These are phyloP conservation scores for Alloascoidea africana DNA, from an alignment of 805 yeast species.

Conservation along the genomic window DNA sequence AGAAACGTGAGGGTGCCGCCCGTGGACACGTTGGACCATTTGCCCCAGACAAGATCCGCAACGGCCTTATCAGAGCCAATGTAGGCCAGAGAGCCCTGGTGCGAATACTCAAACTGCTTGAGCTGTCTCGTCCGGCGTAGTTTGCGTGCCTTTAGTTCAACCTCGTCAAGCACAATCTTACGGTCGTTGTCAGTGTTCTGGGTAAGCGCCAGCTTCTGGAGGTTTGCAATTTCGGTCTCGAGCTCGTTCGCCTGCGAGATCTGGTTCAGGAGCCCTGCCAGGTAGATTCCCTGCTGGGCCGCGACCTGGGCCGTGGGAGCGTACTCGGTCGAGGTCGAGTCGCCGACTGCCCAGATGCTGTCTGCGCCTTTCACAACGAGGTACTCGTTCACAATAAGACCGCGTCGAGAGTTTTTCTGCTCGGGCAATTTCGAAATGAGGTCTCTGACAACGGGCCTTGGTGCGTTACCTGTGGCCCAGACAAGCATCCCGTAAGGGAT, in stretches of 20 bases:
- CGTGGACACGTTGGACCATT: conserved; percentile 63
- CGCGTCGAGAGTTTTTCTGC: conserved; percentile 80
- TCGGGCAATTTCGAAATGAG: conserved; percentile 56
- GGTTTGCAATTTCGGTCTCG: conserved; percentile 21
- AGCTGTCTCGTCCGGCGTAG: conserved; percentile 20
- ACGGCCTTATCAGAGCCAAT: conserved; percentile 86
- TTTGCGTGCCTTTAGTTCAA: conserved; percentile 27
- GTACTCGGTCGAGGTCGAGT: conserved; percentile 77
- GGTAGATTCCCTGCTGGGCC: conserved; percentile 78
- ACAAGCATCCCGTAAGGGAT: conserved; percentile 87
- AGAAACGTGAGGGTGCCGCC: conserved; percentile 82
- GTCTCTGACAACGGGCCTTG: conserved; percentile 57
- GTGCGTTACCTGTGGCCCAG: conserved; percentile 97
- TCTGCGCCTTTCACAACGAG: conserved; percentile 70
- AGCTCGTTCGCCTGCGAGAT: conserved; percentile 19
- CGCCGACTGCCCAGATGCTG: conserved; percentile 84
- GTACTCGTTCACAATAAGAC: conserved; percentile 72
- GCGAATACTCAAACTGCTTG: conserved; percentile 60
- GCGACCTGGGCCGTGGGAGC: conserved; percentile 99
- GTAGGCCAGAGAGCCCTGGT: conserved; percentile 89
- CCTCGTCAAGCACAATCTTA: conserved; percentile 24
- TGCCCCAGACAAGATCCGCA: conserved; percentile 64
- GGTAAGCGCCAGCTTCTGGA: conserved; percentile 20
- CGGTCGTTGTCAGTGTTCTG: conserved; percentile 24
- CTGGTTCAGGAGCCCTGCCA: conserved; percentile 57